A percentile compares a stretch with the other conserved stretches of the same genome.
Conservation (phyloP, 2,329 filamentous ascomycete species). For the Ceratocystis destructans region DNA sequence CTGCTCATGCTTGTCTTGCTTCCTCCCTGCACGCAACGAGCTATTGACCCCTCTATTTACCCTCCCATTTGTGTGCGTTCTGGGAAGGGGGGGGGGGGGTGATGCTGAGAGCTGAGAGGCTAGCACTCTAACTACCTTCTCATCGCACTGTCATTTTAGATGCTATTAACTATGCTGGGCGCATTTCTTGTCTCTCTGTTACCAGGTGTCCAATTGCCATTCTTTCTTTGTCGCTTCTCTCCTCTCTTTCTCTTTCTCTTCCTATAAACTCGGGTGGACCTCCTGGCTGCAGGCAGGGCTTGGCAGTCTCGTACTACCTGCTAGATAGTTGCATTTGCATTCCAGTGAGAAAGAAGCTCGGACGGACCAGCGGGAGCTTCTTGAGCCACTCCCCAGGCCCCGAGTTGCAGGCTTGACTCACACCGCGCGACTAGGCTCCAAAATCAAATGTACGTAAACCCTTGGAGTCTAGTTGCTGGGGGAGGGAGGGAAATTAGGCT, state of each 20-base stretch:
- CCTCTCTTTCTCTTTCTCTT: not conserved
- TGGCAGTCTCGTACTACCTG: not conserved
- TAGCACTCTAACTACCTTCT: not conserved
- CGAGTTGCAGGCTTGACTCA: not conserved
- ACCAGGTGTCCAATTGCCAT: not conserved
- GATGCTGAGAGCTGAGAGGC: not conserved
- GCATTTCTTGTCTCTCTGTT: not conserved
- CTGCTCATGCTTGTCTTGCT: constrained; percentile 2
- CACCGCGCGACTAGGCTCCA: not conserved
- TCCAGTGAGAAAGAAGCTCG: not conserved
- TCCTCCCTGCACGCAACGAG: constrained; percentile 1
- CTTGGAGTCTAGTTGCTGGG: not conserved
- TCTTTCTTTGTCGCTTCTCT: not conserved
- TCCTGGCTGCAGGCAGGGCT: not conserved
- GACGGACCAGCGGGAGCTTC: constrained; percentile 3
- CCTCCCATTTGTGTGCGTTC: not conserved
- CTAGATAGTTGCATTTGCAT: not conserved
- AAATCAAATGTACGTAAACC: not conserved
- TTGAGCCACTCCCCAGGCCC: not conserved
- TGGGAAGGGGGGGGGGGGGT: not conserved
- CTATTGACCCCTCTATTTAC: not conserved
- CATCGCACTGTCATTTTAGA: not conserved
- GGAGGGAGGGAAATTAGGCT: not conserved
- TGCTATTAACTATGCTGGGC: not conserved
- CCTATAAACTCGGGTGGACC: not conserved